phyloP scores from a whole-genome alignment of 2,329 filamentous ascomycete species.

The Calonectria montana region DNA sequence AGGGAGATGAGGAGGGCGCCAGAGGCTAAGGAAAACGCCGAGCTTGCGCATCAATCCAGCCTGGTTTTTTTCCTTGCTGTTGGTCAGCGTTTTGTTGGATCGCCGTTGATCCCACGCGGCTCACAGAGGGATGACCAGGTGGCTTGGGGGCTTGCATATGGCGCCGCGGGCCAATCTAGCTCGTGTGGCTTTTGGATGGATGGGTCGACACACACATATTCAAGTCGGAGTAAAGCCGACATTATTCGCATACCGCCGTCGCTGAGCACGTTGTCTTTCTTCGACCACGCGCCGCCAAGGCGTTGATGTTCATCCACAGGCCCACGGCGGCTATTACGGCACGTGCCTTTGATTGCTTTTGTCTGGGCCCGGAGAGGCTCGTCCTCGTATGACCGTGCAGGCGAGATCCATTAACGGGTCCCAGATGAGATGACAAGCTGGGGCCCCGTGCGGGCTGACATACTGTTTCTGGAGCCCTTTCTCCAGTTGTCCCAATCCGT shows the following conservation, averaged over 20 bases:
- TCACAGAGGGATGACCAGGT: neutral
- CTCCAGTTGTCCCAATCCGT: conserved; percentile 25
- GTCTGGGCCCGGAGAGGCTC: neutral
- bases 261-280: neutral
- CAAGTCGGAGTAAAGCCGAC: neutral
- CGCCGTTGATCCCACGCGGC: neutral
- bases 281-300: neutral
- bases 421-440: conserved; percentile 14
- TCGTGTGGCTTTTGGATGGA: no score
- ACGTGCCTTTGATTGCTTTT: conserved; percentile 1
- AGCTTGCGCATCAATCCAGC: neutral
- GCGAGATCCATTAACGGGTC: conserved; percentile 7
- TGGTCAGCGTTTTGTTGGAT: neutral
- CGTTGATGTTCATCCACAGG: neutral
- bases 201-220: neutral
- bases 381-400: conserved; percentile 22
- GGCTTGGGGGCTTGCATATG: neutral
- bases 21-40: neutral
- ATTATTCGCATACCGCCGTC: neutral
- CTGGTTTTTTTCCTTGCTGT: neutral
- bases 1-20: neutral
- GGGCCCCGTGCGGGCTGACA: conserved; percentile 30
- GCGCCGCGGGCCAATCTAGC: neutral
- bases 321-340: conserved; percentile 13
- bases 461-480: conserved; percentile 22